Evolutionary conservation across 495 filamentous ascomycete species (phyloP).

Genomic region (Immersiella caudata): DNA sequence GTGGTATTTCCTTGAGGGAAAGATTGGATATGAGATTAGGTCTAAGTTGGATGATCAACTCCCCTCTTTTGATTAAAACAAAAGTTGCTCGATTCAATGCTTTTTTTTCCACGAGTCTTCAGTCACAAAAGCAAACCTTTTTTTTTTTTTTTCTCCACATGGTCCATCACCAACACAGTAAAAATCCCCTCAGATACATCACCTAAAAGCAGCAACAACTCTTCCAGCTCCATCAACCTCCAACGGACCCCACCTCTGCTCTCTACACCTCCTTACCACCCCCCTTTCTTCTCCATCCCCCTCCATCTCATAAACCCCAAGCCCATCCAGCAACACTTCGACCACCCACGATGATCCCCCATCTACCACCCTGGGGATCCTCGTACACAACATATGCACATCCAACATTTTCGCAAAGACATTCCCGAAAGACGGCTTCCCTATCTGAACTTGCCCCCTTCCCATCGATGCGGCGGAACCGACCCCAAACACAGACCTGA

Average conservation of each 20-base stretch:
- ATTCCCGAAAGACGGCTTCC: constrained; percentile 46
- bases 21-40: neutral
- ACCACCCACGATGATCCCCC: constrained; percentile 40
- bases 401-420: constrained; percentile 50
- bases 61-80: neutral
- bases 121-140: no score
- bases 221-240: constrained; percentile 36
- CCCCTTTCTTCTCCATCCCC: constrained; percentile 3
- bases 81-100: neutral
- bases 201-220: neutral
- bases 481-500: constrained; percentile 43
- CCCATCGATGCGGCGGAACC: neutral
- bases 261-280: constrained; percentile 34
- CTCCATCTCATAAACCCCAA: constrained; percentile 35
- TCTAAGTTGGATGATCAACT: neutral
- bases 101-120: no score
- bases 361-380: constrained; percentile 31
- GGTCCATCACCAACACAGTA: no score
- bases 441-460: neutral
- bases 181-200: neutral
- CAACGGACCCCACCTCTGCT: constrained; percentile 50
- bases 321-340: constrained; percentile 50
- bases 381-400: constrained; percentile 47
- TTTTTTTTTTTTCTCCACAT: no score
- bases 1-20: neutral